Conservation (phyloP, 192 early-diverging fungal species). For the Funneliformis geosporum region DNA sequence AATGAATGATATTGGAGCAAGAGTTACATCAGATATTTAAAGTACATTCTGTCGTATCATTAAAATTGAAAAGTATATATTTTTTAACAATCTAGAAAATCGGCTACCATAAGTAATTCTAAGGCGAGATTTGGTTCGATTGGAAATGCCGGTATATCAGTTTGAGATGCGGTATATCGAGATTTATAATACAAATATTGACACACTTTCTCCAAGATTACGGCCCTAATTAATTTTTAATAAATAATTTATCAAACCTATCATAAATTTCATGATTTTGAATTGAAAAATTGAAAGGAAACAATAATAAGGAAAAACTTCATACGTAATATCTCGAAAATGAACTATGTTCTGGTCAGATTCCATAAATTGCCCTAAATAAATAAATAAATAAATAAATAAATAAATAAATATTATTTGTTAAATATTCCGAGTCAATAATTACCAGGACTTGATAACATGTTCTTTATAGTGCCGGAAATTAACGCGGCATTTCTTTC, state of each 20-base stretch:
- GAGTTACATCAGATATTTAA: not conserved
- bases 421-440: too few species aligned
- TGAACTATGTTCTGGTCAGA: slow-evolving; percentile 82
- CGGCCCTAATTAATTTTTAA: slow-evolving; percentile 58
- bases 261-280: too few species aligned
- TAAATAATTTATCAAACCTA: too few species aligned
- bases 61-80: not conserved
- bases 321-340: slow-evolving; percentile 91
- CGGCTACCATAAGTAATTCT: slow-evolving; percentile 93
- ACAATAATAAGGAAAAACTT: not conserved
- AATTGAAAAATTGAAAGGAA: slow-evolving; percentile 1
- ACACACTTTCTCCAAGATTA: slow-evolving; percentile 91
- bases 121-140: slow-evolving; percentile 88
- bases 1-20: slow-evolving; percentile 25
- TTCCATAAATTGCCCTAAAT: slow-evolving; percentile 86
- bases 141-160: slow-evolving; percentile 85
- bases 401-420: not conserved
- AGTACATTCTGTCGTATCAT: too few species aligned
- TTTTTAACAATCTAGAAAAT: slow-evolving; percentile 65
- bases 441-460: slow-evolving; percentile 84
- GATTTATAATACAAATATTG: slow-evolving; percentile 93
- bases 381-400: not conserved
- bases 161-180: slow-evolving; percentile 59
- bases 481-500: slow-evolving; percentile 85
- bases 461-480: slow-evolving; percentile 92